Percentiles rank a stretch among this genome's conserved stretches.
Conservation (phyloP, 352 stramenopile species). For the Globisporangium paroecandrum region DNA sequence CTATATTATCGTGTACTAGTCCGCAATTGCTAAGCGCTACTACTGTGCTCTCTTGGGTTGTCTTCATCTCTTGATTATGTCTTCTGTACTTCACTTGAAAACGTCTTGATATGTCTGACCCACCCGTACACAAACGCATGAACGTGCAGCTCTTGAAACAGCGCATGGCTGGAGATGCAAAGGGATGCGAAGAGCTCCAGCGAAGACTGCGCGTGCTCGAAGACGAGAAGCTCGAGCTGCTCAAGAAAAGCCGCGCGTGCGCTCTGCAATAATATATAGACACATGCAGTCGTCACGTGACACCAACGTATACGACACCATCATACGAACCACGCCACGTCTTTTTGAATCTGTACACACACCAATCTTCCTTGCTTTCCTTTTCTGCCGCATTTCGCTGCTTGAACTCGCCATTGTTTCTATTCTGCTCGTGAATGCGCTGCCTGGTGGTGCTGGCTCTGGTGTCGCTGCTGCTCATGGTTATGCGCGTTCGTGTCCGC, state of each 20-base stretch:
- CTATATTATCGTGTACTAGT: not conserved
- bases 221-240: slow-evolving; percentile 55
- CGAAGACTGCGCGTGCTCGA: slow-evolving; percentile 42
- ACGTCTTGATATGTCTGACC: no score
- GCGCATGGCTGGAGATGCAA: slow-evolving; percentile 37
- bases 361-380: not conserved
- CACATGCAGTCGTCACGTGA: not conserved
- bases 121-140: not conserved
- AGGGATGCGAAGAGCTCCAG: slow-evolving; percentile 58
- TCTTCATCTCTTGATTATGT: not conserved
- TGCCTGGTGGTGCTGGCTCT: not conserved
- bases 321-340: not conserved
- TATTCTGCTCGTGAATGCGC: slow-evolving; percentile 3
- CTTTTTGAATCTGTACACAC: not conserved
- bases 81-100: not conserved
- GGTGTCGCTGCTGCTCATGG: not conserved
- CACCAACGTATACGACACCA: not conserved
- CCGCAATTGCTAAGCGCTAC: not conserved
- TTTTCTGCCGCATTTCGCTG: not conserved
- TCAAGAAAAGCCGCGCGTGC: slow-evolving; percentile 56
- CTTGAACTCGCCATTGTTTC: no score
- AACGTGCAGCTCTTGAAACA: slow-evolving; percentile 41
- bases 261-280: slow-evolving; percentile 34
- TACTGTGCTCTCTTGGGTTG: not conserved
- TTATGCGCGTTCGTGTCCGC: not conserved